Evolutionary conservation across 2,329 filamentous ascomycete species (phyloP), one percentile per base, ranked within the genome.

Genomic region (Apiospora pterosperma): DNA sequence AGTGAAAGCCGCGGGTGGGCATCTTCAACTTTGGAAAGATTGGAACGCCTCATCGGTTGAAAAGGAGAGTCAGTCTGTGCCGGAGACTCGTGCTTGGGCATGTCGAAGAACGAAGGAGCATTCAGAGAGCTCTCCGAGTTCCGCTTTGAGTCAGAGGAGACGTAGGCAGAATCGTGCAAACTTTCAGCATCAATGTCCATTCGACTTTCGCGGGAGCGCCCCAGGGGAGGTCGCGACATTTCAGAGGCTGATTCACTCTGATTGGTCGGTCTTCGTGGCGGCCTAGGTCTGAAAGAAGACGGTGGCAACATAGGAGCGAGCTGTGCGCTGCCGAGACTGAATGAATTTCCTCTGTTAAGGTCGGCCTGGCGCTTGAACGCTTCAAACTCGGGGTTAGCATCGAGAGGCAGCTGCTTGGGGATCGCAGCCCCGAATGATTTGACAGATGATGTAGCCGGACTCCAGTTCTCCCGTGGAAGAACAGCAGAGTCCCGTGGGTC

Each of bases 361-460:
- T 94, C 91, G n/a, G 88, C 85, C 72, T 93, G 90, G 68, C 84
- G 87, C 70, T 84, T 85, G 74, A 96, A 95, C 2, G 90, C 90
- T 74, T 95, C 92, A 68, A 91, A 95, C n/a, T 93, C 90, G 7
- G 91, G 86, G 71, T 94, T 93, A 38, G 90, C 87, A 71, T 95
- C 91, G 61, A 92, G 79, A 0, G 92, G 85, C 7, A 93, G 79
- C 68, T 89, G 85, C 67, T 88, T 88, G 2, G 92, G 91, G 10
- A 91, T 85, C 3, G 86, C 85, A 19, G 89, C 86, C 23, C 84
- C 86, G 62, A 91, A 92, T 0, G 90, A 91, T 71, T 88, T 88
- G 60, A 93, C 84, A 5, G 90, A 89, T 0, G 90, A 91, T 10
- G 88, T 88, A 0, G 88, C 85, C 10, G 90, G 85, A 70, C 90